phyloP scores from a whole-genome alignment of 1,284 basidiomycete genomes.

The Ganoderma lucidum region DNA sequence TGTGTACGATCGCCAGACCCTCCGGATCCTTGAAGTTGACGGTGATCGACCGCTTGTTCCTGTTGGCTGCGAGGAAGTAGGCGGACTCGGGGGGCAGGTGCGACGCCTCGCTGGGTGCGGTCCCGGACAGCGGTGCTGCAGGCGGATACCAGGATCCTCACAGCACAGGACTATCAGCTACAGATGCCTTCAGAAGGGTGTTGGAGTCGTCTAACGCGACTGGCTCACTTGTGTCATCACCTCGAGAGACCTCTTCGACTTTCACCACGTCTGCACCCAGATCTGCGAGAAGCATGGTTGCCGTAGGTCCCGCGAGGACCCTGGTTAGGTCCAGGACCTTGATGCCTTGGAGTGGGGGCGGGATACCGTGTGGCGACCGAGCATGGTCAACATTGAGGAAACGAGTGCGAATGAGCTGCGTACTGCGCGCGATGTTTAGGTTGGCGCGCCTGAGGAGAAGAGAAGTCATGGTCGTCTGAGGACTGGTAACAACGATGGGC shows the following conservation, averaged over 20 bases:
- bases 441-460: constrained; percentile 3
- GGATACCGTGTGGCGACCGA: constrained; percentile 55
- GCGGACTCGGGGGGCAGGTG: constrained; percentile 91
- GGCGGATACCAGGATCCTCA: constrained; percentile 86
- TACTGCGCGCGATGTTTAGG: not conserved
- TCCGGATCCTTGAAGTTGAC: constrained; percentile 85
- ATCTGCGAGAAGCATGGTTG: constrained; percentile 91
- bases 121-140: constrained; percentile 64
- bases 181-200: constrained; percentile 19
- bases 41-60: constrained; percentile 91
- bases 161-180: constrained; percentile 16
- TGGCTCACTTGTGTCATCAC: constrained; percentile 88
- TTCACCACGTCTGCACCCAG: constrained; percentile 94
- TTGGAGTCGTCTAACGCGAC: constrained; percentile 21
- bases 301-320: constrained; percentile 89
- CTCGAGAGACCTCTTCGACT: constrained; percentile 80
- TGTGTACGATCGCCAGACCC: constrained; percentile 82
- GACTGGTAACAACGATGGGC: not conserved
- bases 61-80: constrained; percentile 91
- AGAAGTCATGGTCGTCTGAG: constrained; percentile 17
- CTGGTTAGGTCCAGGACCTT: constrained; percentile 88
- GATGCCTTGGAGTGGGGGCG: constrained; percentile 82
- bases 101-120: constrained; percentile 58
- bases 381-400: constrained; percentile 24
- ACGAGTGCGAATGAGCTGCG: not conserved